Percentiles rank a stretch among this genome's conserved stretches.
phyloP scores from a whole-genome alignment of 441 rosid genomes.

The Cnidoscolus chayamansa region DNA sequence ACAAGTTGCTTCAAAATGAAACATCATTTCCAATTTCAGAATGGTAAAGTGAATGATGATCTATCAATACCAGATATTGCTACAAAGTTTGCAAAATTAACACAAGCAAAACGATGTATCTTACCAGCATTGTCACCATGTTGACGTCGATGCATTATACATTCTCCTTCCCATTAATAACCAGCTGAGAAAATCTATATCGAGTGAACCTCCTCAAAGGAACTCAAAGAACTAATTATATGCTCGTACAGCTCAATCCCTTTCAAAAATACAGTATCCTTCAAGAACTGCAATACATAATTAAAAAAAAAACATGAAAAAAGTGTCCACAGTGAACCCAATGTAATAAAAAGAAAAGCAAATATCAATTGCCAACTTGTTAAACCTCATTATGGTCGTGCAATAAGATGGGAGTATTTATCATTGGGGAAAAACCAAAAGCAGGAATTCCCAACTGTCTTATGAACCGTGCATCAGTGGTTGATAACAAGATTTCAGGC shows the following conservation, averaged over 20 bases:
- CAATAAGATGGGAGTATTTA: constrained; percentile 68
- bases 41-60: neutral
- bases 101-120: neutral
- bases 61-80: neutral
- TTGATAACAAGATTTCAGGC: constrained; percentile 84
- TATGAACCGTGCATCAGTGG: constrained; percentile 70
- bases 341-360: neutral
- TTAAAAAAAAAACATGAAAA: constrained; percentile 11
- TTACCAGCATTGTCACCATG: neutral
- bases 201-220: constrained; percentile 45
- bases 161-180: neutral
- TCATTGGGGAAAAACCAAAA: constrained; percentile 86
- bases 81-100: neutral
- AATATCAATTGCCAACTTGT: neutral
- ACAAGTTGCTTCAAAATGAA: neutral
- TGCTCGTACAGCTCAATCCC: constrained; percentile 82
- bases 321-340: neutral
- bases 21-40: neutral
- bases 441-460: constrained; percentile 67
- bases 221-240: constrained; percentile 57
- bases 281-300: constrained; percentile 52
- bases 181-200: constrained; percentile 26
- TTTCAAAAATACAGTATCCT: constrained; percentile 60
- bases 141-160: neutral
- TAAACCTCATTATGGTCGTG: constrained; percentile 91